Conservation (phyloP, 192 early-diverging fungal genomes). For the Coemansia sp. region DNA sequence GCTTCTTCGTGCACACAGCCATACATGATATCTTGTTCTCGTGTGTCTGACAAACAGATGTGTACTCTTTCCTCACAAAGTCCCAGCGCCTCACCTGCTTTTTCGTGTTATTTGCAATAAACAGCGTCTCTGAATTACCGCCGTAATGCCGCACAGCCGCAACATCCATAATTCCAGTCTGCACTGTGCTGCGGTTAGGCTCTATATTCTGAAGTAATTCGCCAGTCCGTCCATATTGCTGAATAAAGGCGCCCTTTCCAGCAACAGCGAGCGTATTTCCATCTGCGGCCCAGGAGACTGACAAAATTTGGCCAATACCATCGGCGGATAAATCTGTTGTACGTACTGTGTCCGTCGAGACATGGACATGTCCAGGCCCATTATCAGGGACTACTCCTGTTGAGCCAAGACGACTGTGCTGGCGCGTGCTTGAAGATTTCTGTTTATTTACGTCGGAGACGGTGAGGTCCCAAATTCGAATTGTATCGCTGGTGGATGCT, state of each 20-base stretch:
- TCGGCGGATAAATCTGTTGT: conserved; percentile 3
- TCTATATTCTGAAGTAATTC: conserved; percentile 29
- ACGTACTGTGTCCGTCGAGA: neutral
- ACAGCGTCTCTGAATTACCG: conserved; percentile 22
- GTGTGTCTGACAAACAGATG: conserved; percentile 39
- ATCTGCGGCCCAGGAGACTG: conserved; percentile 37
- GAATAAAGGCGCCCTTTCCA: conserved; percentile 23
- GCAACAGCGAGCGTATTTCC: conserved; percentile 34
- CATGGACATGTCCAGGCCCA: neutral
- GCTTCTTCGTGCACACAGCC: conserved; percentile 33
- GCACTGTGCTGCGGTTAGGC: conserved; percentile 8
- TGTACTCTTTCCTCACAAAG: conserved; percentile 30
- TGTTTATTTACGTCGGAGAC: conserved; percentile 4
- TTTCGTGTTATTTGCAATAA: conserved; percentile 40
- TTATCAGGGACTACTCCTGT: neutral
- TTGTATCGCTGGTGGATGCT: conserved; percentile 39
- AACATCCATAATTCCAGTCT: conserved; percentile 9
- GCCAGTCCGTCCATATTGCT: conserved; percentile 31
- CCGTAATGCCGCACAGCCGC: conserved; percentile 39
- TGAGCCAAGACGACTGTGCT: conserved; percentile 10
- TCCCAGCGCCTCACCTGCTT: conserved; percentile 47
- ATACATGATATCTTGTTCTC: conserved; percentile 45
- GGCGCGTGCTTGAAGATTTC: neutral
- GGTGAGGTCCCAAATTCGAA: conserved; percentile 42
- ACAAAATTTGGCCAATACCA: conserved; percentile 12